Base-by-base conservation (phyloP, 2,329 filamentous ascomycete species). In the Blastomyces emzantsi region DNA sequence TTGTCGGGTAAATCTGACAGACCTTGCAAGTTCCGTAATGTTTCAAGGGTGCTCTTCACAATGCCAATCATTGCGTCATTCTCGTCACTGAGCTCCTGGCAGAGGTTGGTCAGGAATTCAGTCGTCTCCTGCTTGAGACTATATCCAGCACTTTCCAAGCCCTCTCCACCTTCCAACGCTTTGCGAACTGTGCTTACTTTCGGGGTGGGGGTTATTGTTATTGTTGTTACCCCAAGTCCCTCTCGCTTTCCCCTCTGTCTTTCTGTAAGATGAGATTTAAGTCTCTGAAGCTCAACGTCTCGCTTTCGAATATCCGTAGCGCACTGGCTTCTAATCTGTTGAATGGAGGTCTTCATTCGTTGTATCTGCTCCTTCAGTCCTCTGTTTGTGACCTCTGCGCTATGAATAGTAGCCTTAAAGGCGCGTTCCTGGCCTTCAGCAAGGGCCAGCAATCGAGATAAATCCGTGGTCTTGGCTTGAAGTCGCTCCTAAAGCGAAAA, bases 301-400 rank as follows among this genome's bases (percentile, higher is more conserved):
- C 93, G 86, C 72, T 95, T 93, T 65, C 93, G 87, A 56, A 97
- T 85, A 72, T 99, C 94, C 68, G 91, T 96, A 60, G 91, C 88
- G 75, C 92, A 97, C 67, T 92, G 87, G 7, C 89, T 85, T 65
- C 93, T 87, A 2, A 94, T 89, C 75, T 97, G 93, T 39, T 88
- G 84, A 1, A 96, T 86, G 2, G 90, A 84, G 0, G 86, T 82
- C 74, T 93, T 95, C 75, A 93, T 85, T 60, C 89, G 87, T 30
- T 85, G 82, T 67, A 92, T 83, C 72, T 97, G 92, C 41, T 96
- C 92, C 70, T 92, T 92, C 64, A 97, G 78, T n/a, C 84, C 84
- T 67, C 89, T 86, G 45, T 89, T 85, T 0, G 86, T 85, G 3
- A 85, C 82, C 72, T 97, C 92, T 61, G 90, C 88, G 47, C 84